These are phyloP conservation scores for Salix brachista DNA, from an alignment of 345 rosid genomes.

Conservation along the genomic window DNA sequence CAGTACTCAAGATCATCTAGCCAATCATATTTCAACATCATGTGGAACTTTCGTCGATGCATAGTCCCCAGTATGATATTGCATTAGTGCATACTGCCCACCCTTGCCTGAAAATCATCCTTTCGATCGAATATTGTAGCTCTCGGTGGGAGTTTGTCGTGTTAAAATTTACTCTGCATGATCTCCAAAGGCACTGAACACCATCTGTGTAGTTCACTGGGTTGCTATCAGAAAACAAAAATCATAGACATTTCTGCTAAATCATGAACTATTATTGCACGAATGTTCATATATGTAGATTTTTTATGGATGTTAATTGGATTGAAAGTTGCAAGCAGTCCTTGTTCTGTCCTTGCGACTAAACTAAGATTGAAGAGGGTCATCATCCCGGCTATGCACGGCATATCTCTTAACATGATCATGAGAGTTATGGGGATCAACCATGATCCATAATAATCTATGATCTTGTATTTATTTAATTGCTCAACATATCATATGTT, in stretches of 20 bases:
- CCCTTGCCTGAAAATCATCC: not conserved
- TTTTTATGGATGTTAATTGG: not conserved
- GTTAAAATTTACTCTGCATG: not conserved
- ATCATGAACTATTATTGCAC: not conserved
- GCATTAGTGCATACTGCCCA: not conserved
- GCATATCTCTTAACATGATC: not conserved
- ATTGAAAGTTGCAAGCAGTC: not conserved
- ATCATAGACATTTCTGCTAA: not conserved
- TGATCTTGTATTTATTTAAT: not conserved
- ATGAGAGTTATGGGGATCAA: not conserved
- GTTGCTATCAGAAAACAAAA: not conserved
- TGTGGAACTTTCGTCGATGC: not conserved
- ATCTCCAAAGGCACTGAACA: not conserved
- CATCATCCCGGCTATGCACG: not conserved
- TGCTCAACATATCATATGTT: not conserved
- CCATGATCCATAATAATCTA: not conserved
- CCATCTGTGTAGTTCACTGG: not conserved
- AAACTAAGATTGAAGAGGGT: not conserved
- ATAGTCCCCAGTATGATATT: not conserved
- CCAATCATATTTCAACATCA: not conserved
- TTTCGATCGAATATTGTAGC: not conserved
- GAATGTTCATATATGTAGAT: not conserved
- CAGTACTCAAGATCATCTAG: not conserved
- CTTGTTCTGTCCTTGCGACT: not conserved
- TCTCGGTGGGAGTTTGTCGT: not conserved